phyloP scores from a whole-genome alignment of 164 flowering plant genomes.

The Vitis rotundifolia region DNA sequence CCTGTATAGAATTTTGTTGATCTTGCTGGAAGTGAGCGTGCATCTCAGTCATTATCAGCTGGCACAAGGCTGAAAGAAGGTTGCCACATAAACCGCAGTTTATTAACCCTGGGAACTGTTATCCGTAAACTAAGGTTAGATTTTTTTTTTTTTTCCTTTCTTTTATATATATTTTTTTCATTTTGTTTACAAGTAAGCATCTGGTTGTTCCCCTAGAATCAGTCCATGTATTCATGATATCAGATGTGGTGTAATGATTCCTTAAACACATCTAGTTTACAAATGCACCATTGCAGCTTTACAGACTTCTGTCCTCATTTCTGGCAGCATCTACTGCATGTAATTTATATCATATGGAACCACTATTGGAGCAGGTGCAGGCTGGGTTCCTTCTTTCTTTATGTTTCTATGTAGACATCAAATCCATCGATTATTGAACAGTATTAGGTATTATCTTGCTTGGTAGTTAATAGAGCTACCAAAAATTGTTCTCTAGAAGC shows the following conservation, averaged over 20 bases:
- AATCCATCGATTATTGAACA: neutral
- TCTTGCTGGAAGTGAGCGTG: constrained; percentile 73
- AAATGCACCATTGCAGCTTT: neutral
- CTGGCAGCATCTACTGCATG: neutral
- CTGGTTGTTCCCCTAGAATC: neutral
- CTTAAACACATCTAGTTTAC: neutral
- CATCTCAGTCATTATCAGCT: constrained; percentile 60
- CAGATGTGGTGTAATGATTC: too few species aligned
- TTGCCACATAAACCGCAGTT: constrained; percentile 66
- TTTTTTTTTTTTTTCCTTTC: neutral
- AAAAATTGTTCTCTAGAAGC: too few species aligned
- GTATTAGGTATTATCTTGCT: too few species aligned
- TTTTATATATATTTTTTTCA: neutral
- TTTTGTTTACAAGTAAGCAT: neutral
- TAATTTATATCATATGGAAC: neutral
- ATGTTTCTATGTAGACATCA: neutral
- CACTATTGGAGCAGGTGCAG: neutral
- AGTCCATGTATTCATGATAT: too few species aligned
- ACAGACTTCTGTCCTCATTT: neutral
- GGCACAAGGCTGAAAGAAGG: constrained; percentile 69
- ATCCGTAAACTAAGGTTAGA: constrained; percentile 65
- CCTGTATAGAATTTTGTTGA: constrained; percentile 58
- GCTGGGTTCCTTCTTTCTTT: neutral
- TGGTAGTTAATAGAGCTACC: too few species aligned
- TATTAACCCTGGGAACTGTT: constrained; percentile 64